Evolutionary conservation across 805 yeast genomes (phyloP).

Genomic region (Candida boleticola): DNA sequence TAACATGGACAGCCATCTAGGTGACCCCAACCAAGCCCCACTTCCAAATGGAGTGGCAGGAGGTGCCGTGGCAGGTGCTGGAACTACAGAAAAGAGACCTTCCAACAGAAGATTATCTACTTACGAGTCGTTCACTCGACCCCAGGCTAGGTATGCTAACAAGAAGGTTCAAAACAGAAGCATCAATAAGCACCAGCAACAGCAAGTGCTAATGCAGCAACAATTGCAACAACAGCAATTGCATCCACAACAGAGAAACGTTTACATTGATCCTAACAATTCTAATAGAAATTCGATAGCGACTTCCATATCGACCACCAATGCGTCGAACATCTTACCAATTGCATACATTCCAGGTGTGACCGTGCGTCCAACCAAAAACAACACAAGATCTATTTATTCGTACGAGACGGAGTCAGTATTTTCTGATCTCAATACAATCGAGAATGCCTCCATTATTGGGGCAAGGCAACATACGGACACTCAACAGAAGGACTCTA

Average conservation of each 20-base stretch:
- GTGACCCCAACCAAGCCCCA: conserved; percentile 10
- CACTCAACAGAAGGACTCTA: conserved; percentile 32
- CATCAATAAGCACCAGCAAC: conserved; percentile 14
- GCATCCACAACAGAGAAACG: conserved; percentile 5
- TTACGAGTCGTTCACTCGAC: conserved; percentile 44
- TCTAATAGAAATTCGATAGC: conserved; percentile 43
- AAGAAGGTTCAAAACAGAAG: conserved; percentile 9
- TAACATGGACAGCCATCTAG: conserved; percentile 14
- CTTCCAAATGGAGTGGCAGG: not conserved
- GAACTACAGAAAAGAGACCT: conserved; percentile 5
- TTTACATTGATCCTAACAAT: conserved; percentile 19
- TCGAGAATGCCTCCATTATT: conserved; percentile 46
- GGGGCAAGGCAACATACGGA: conserved; percentile 18
- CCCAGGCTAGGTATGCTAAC: conserved; percentile 22
- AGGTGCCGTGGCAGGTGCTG: conserved; percentile 1
- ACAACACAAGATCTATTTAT: conserved; percentile 44
- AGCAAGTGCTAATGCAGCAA: conserved; percentile 10
- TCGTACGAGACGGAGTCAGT: conserved; percentile 42
- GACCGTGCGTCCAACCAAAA: conserved; percentile 54
- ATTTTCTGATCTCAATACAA: conserved; percentile 42
- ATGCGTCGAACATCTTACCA: conserved; percentile 85
- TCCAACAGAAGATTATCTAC: conserved; percentile 30
- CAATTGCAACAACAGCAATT: conserved; percentile 4
- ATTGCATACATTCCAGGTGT: conserved; percentile 96
- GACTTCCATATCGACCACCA: conserved; percentile 62